Evolutionary conservation across 2,329 filamentous ascomycete genomes (phyloP).

Genomic region (Neofusicoccum kwambonambiense): DNA sequence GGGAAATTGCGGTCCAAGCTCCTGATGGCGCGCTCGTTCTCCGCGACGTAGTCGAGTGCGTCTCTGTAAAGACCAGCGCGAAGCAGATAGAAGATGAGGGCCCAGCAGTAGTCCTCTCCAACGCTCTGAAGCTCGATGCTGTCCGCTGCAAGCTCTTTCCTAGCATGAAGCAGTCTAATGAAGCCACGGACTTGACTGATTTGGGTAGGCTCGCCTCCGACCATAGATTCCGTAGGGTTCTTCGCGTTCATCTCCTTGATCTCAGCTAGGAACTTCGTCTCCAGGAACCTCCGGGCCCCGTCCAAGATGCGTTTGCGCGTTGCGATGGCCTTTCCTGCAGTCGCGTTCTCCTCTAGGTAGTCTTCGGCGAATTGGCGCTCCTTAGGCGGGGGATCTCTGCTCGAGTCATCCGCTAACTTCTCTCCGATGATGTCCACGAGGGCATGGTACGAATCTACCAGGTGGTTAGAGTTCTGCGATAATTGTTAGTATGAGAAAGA

Average conservation of each 20-base stretch:
- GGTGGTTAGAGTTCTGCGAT: slow-evolving; percentile 65
- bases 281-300: slow-evolving; percentile 76
- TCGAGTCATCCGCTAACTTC: slow-evolving; percentile 28
- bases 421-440: slow-evolving; percentile 73
- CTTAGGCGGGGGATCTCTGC: slow-evolving; percentile 52
- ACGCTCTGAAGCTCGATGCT: slow-evolving; percentile 69
- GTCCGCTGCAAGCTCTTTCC: slow-evolving; percentile 82
- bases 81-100: slow-evolving; percentile 87
- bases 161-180: slow-evolving; percentile 73
- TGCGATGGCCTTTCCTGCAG: slow-evolving; percentile 61
- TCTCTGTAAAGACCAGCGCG: slow-evolving; percentile 81
- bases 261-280: slow-evolving; percentile 75
- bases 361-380: slow-evolving; percentile 74
- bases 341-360: slow-evolving; percentile 73
- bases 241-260: slow-evolving; percentile 76
- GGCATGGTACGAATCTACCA: slow-evolving; percentile 80
- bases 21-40: slow-evolving; percentile 76
- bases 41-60: slow-evolving; percentile 81
- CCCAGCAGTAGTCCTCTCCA: slow-evolving; percentile 84
- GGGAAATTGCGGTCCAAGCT: slow-evolving; percentile 89
- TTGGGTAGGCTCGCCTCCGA: slow-evolving; percentile 84
- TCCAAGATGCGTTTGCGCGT: slow-evolving; percentile 77
- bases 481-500: not conserved
- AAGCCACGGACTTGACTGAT: slow-evolving; percentile 92
- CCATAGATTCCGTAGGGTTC: slow-evolving; percentile 82